Evolutionary conservation across 2,329 filamentous ascomycete genomes (phyloP).

Genomic region (Bisporella sp.): DNA sequence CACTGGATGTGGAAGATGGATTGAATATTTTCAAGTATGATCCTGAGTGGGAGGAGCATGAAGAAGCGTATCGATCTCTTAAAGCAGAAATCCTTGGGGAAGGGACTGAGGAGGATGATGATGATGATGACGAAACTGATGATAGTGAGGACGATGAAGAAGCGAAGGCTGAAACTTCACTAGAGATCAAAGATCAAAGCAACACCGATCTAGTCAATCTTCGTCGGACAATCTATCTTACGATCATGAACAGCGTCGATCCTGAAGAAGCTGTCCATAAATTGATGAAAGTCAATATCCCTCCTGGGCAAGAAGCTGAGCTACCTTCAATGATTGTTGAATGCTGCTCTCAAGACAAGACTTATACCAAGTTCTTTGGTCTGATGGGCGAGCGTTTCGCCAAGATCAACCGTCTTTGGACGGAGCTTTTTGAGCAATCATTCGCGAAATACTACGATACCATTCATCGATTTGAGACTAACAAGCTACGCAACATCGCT

Average conservation of each 20-base stretch:
- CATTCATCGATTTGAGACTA: conserved; percentile 95
- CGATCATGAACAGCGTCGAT: conserved; percentile 92
- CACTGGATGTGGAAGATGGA: conserved; percentile 76
- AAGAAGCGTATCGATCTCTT: conserved; percentile 81
- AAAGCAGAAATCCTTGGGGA: conserved; percentile 94
- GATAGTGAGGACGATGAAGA: conserved; percentile 65
- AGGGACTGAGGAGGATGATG: conserved; percentile 79
- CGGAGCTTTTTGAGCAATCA: conserved; percentile 80
- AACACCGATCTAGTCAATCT: conserved; percentile 94
- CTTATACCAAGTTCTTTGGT: conserved; percentile 96
- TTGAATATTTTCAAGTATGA: conserved; percentile 97
- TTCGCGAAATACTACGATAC: conserved; percentile 95
- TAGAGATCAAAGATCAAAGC: conserved; percentile 97
- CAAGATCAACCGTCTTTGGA: conserved; percentile 93
- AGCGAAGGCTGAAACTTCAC: conserved; percentile 68
- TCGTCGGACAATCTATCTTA: conserved; percentile 90
- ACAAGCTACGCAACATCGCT: conserved; percentile 88
- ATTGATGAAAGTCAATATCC: conserved; percentile 87
- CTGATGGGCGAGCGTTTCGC: conserved; percentile 91
- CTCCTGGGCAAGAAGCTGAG: conserved; percentile 79
- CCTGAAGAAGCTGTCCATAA: conserved; percentile 98
- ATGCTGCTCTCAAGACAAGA: conserved; percentile 92
- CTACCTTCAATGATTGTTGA: conserved; percentile 96
- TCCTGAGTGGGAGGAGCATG: conserved; percentile 80
- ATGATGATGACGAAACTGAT: conserved; percentile 59